phyloP scores from a whole-genome alignment of 768 basidiomycete genomes.

The Ramaria sp. region DNA sequence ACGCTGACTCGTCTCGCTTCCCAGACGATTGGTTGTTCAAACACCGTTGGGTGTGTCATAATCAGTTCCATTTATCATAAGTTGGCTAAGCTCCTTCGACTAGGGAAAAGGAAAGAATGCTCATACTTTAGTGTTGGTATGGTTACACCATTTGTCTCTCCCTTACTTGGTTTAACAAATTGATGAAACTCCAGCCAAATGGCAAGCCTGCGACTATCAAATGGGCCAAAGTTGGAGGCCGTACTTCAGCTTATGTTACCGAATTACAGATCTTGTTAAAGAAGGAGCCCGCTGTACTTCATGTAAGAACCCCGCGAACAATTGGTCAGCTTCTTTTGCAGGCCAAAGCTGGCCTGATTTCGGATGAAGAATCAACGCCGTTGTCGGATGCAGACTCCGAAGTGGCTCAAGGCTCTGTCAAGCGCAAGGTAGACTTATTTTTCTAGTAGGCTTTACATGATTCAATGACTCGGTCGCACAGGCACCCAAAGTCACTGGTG shows the following conservation, averaged over 20 bases:
- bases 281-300: constrained; percentile 10
- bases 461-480: not conserved
- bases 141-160: not conserved
- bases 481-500: not conserved
- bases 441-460: not conserved
- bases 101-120: constrained; percentile 52
- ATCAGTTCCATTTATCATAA: not conserved
- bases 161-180: not conserved
- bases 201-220: constrained; percentile 63
- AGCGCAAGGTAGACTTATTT: not conserved
- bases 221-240: constrained; percentile 66
- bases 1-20: constrained; percentile 60
- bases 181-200: constrained; percentile 35
- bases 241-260: constrained; percentile 62
- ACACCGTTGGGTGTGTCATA: constrained; percentile 47
- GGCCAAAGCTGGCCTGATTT: not conserved
- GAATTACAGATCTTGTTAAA: constrained; percentile 38
- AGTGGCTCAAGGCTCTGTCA: not conserved
- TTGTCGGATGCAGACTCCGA: not conserved
- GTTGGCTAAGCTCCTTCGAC: not conserved
- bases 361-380: constrained; percentile 1
- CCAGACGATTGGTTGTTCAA: constrained; percentile 60
- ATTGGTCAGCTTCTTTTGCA: not conserved
- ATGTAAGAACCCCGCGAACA: not conserved
- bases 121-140: constrained; percentile 34